Conservation (phyloP, 129 eudicot species). For the Centrapalus pauciflorus region DNA sequence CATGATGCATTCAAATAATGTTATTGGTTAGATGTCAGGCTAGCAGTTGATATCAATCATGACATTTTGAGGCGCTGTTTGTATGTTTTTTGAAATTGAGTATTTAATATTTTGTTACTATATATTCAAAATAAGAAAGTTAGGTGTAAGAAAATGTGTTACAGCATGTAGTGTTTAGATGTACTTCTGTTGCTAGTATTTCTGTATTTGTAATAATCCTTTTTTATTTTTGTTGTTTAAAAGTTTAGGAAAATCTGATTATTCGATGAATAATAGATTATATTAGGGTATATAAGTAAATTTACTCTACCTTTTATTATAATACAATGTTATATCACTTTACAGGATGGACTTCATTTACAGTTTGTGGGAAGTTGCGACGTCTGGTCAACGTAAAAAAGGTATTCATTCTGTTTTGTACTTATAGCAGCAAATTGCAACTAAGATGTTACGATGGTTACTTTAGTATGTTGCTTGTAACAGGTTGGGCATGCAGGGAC, state of each 20-base stretch:
- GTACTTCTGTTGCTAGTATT: too few species aligned
- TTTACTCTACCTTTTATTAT: too few species aligned
- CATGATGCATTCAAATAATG: background rate
- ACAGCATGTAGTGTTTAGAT: too few species aligned
- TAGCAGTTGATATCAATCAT: background rate
- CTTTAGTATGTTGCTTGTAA: slow-evolving; percentile 4
- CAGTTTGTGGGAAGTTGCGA: slow-evolving; percentile 95
- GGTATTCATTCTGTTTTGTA: slow-evolving; percentile 34
- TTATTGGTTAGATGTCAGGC: background rate
- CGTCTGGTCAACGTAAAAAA: slow-evolving; percentile 87
- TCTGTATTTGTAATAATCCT: too few species aligned
- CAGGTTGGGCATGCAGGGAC: slow-evolving; percentile 99
- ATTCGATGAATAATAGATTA: too few species aligned
- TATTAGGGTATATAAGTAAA: too few species aligned
- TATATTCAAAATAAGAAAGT: too few species aligned
- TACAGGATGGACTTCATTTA: slow-evolving; percentile 98
- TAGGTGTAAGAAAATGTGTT: too few species aligned
- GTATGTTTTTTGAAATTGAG: too few species aligned
- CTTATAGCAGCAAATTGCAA: slow-evolving; percentile 3
- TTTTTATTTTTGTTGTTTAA: background rate
- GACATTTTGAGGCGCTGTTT: background rate
- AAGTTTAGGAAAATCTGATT: too few species aligned
- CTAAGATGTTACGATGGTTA: background rate
- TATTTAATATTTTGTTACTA: too few species aligned
- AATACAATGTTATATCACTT: too few species aligned